Conservation (phyloP, 2,329 filamentous ascomycete species). For the Ascocoryne sarcoides region DNA sequence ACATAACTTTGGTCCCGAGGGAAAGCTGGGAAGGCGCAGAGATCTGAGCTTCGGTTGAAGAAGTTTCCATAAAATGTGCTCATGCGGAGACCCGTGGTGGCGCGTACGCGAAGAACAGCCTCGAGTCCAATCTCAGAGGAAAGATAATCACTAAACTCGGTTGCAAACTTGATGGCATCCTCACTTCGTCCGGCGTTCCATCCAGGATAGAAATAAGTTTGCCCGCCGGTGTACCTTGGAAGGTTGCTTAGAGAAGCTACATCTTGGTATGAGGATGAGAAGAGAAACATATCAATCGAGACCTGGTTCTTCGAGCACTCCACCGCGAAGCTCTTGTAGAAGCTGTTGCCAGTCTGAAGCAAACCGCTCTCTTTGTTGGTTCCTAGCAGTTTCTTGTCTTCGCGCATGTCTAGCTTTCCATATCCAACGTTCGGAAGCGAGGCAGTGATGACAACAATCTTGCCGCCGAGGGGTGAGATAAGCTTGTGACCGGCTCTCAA, state of each 20-base stretch:
- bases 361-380: conserved; percentile 85
- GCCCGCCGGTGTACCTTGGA: conserved; percentile 90
- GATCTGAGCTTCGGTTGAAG: conserved; percentile 95
- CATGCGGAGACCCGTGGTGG: conserved; percentile 90
- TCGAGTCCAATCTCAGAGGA: conserved; percentile 94
- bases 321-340: conserved; percentile 98
- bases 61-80: conserved; percentile 99
- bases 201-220: conserved; percentile 94
- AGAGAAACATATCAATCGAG: conserved; percentile 96
- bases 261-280: conserved; percentile 93
- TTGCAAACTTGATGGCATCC: conserved; percentile 95
- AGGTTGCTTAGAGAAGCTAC: conserved; percentile 94
- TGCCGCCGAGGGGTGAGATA: conserved; percentile 87
- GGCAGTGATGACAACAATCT: conserved; percentile 85
- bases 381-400: conserved; percentile 92
- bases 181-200: conserved; percentile 93
- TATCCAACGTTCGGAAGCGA: conserved; percentile 84
- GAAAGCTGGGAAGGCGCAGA: conserved; percentile 97
- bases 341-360: conserved; percentile 86
- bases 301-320: conserved; percentile 99
- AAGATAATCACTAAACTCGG: conserved; percentile 94
- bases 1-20: conserved; percentile 96
- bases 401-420: conserved; percentile 84
- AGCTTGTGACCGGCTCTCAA: conserved; percentile 90
- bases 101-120: conserved; percentile 88